Evolutionary conservation across 2,329 filamentous ascomycete genomes (phyloP).

Genomic region (Graphium sp.): DNA sequence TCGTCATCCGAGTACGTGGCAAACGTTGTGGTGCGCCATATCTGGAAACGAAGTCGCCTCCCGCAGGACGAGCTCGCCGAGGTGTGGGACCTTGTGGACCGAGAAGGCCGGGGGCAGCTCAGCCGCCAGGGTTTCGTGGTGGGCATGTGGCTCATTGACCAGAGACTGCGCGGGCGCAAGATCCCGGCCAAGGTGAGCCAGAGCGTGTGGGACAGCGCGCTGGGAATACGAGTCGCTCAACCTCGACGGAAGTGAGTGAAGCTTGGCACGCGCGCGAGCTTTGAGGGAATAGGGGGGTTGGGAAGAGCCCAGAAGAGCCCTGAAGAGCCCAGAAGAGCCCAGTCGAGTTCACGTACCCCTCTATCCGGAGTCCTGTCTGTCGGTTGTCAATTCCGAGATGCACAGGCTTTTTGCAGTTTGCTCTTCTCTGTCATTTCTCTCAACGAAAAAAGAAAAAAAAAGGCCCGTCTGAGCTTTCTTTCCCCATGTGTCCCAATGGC

Average conservation of each 20-base stretch:
- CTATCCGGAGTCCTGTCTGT: no score
- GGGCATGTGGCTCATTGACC: slow-evolving; percentile 69
- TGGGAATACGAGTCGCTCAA: slow-evolving; percentile 22
- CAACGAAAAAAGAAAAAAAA: no score
- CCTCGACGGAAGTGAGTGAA: slow-evolving; percentile 13
- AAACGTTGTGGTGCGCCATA: slow-evolving; percentile 53
- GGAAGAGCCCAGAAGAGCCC: no score
- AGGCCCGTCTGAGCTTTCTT: no score
- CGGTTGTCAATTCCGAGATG: no score
- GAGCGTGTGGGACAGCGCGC: slow-evolving; percentile 60
- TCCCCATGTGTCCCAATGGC: no score
- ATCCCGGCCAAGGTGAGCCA: slow-evolving; percentile 53
- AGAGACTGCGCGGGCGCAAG: slow-evolving; percentile 64
- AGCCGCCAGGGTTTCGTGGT: slow-evolving; percentile 62
- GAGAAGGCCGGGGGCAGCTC: slow-evolving; percentile 34
- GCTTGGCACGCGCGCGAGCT: no score
- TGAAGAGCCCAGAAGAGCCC: no score
- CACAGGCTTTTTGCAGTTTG: no score
- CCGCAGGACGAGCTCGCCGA: slow-evolving; percentile 52
- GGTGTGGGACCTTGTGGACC: slow-evolving; percentile 62
- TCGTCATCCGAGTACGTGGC: slow-evolving; percentile 41
- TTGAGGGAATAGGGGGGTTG: no score
- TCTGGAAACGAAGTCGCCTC: slow-evolving; percentile 58
- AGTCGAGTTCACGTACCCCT: no score
- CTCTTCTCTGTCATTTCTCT: no score